Evolutionary conservation across 208 protist genomes (phyloP).

Genomic region (Trypanosomatidae sp.): DNA sequence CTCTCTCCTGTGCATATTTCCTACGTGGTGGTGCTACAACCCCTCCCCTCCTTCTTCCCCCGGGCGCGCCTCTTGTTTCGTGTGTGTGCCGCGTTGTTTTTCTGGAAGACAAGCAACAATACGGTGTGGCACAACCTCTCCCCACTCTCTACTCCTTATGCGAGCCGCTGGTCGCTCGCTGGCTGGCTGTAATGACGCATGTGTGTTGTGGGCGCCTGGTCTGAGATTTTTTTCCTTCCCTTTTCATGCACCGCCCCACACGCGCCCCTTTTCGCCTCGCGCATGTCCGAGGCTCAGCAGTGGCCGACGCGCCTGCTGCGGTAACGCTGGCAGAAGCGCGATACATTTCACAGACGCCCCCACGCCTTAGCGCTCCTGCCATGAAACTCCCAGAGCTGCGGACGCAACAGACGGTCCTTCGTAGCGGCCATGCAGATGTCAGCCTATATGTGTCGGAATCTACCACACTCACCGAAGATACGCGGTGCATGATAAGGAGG

Average conservation of each 20-base stretch:
- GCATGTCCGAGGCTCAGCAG: not conserved
- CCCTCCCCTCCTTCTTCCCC: not conserved
- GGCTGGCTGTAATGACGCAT: too few species aligned
- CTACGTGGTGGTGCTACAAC: not conserved
- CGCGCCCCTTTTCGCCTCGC: not conserved
- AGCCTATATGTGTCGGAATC: not conserved
- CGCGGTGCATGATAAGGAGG: not conserved
- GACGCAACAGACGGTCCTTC: not conserved
- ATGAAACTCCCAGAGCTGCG: conserved; percentile 2
- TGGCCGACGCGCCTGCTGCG: too few species aligned
- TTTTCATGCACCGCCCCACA: not conserved
- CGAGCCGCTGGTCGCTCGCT: too few species aligned
- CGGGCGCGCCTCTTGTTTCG: not conserved
- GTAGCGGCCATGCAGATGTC: not conserved
- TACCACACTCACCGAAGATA: not conserved
- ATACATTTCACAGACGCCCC: not conserved
- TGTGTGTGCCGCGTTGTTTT: not conserved
- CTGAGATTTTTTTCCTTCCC: conserved; percentile 1
- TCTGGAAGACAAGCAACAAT: not conserved
- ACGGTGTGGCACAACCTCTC: not conserved
- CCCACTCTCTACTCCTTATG: not conserved
- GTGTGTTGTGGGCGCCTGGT: not conserved
- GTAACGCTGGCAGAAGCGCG: not conserved
- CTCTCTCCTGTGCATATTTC: not conserved
- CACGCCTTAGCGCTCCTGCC: not conserved